Base-by-base conservation (phyloP, 495 filamentous ascomycete genomes). In the Podospora anserina region DNA sequence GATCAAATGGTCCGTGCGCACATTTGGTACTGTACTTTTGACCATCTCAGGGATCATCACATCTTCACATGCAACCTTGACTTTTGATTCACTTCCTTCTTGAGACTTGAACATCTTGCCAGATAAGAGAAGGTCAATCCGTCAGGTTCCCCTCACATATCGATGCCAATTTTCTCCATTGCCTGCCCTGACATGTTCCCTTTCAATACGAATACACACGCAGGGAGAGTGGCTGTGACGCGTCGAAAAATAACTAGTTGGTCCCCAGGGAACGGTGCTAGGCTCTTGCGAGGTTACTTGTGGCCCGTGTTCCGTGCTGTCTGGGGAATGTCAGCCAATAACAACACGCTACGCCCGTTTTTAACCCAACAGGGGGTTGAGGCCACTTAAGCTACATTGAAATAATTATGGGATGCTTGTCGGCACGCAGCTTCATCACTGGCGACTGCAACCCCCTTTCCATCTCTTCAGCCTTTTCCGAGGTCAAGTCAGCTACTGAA, bases 311-410 rank as follows among this genome's bases (percentile, higher is more conserved):
- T 5, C 55, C 18, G 20, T 7, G 55, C 20, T 57, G 55, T 20
- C 56, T 20, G 23, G 23, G 19, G 56, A 20, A 58, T 49, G 39
- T 49, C 39, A 15, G 34, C 23, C 56, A 18, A 18, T 15, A 23
- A 13, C 62, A 26, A 57, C 69, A 7, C 23, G 49, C 32, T 60
- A 55, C 59, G 54, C 60, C 66, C 63, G 28, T 49, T 62, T 65
- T 53, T 65, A 18, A 64, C 65, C 55, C 60, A 64, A 57, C 66
- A 66, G 69, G 70, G 70, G 71, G 69, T 73, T 75, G 57, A 77
- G 75, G 73, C 75, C 75, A 77, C 73, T 77, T 77, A 70, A 72
- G 68, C 73, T 77, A 49, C 67, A 59, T 61, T 71, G 65, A 27
- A 27, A 72, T 58, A 71, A 72, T 71, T 72, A 69, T 66, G 65